Evolutionary conservation across 2,329 filamentous ascomycete genomes (phyloP).

Genomic region (Fusarium mangiferae): DNA sequence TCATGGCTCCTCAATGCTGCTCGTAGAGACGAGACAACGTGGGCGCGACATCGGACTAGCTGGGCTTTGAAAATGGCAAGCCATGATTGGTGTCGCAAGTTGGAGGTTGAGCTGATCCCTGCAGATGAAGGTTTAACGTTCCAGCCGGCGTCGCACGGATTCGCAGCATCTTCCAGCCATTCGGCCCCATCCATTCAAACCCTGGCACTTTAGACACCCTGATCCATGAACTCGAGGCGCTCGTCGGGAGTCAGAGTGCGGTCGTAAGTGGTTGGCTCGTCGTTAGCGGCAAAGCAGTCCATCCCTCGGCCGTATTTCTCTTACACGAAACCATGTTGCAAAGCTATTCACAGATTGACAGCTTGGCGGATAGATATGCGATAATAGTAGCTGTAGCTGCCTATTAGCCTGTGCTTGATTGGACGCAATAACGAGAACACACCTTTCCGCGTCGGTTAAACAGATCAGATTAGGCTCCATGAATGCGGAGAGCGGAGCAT

Average conservation of each 20-base stretch:
- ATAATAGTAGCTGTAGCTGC: conserved; percentile 6
- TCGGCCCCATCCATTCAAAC: conserved; percentile 33
- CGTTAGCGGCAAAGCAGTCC: conserved; percentile 32
- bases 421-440: conserved; percentile 17
- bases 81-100: conserved; percentile 48
- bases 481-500: conserved; percentile 36
- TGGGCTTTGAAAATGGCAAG: conserved; percentile 44
- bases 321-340: conserved; percentile 52
- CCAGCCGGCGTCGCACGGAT: conserved; percentile 40
- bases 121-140: conserved; percentile 43
- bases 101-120: conserved; percentile 36
- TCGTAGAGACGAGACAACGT: conserved; percentile 24
- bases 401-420: conserved; percentile 38
- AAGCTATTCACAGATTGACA: conserved; percentile 43
- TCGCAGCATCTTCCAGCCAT: conserved; percentile 39
- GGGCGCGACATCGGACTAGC: conserved; percentile 48
- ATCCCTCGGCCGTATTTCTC: conserved; percentile 46
- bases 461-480: conserved; percentile 28
- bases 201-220: conserved; percentile 17
- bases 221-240: conserved; percentile 23
- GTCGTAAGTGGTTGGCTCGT: conserved; percentile 41
- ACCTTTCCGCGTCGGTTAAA: conserved; percentile 38
- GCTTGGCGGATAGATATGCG: conserved; percentile 39
- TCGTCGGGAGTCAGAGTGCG: conserved; percentile 30
- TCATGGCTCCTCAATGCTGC: conserved; percentile 12